A percentile compares a stretch with the other conserved stretches of the same genome.
These are phyloP conservation scores for Neonothopanus nambi DNA, from an alignment of 1,284 basidiomycete species.

Conservation along the genomic window DNA sequence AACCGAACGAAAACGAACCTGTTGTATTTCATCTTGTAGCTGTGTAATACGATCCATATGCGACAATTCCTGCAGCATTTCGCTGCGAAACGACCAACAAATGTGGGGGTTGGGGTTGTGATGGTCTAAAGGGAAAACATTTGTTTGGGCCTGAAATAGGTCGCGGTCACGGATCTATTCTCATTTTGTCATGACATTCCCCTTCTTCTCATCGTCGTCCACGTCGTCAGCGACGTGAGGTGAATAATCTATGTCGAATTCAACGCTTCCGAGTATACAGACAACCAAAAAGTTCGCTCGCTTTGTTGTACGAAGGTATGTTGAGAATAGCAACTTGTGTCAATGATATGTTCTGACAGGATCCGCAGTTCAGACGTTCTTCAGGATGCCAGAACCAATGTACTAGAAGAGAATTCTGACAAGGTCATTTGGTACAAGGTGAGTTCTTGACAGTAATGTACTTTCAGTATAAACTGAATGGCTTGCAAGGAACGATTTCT, in stretches of 20 bases:
- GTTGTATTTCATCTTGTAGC: conserved; percentile 85
- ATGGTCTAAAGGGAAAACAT: too few relatives aligned
- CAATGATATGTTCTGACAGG: neutral
- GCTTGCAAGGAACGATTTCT: conserved; percentile 64
- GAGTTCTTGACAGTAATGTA: neutral
- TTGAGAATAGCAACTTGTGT: neutral
- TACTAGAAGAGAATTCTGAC: conserved; percentile 57
- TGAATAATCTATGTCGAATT: too few relatives aligned
- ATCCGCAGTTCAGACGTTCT: conserved; percentile 68
- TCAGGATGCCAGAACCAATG: conserved; percentile 67
- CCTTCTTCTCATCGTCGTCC: too few relatives aligned
- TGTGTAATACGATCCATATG: conserved; percentile 89
- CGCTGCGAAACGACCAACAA: too few relatives aligned
- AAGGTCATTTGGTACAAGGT: conserved; percentile 74
- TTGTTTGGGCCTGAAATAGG: too few relatives aligned
- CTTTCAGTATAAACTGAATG: neutral
- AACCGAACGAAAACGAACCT: conserved; percentile 42
- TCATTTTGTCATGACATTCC: too few relatives aligned
- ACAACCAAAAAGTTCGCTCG: conserved; percentile 14
- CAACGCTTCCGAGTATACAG: too few relatives aligned
- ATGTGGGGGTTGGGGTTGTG: too few relatives aligned
- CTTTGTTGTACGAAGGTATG: conserved; percentile 36
- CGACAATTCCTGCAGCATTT: conserved; percentile 82
- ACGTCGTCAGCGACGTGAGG: too few relatives aligned
- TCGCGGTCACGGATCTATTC: too few relatives aligned